Base-by-base conservation (phyloP, 208 protist species). In the Acanthamoeba culbertsoni region DNA sequence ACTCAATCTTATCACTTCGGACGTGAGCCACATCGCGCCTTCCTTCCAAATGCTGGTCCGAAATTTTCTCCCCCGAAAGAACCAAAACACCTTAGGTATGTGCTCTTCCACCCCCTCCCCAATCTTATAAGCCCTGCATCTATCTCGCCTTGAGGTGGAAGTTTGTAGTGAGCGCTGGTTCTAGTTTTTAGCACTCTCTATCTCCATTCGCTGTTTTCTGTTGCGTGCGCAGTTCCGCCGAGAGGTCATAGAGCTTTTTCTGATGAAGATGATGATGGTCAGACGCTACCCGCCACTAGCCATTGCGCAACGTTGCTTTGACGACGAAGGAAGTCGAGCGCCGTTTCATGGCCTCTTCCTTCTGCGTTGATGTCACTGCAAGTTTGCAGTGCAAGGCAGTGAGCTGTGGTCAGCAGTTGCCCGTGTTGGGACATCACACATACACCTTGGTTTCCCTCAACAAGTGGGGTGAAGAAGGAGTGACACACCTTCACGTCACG, bases 1-100 rank as follows among this genome's bases (percentile, higher is more conserved):
- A 23, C 46, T 92, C 28, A 92, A 92, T n/a, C 42, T 92, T 20
- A 92, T 92, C 20, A 48, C 86, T 6, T 77, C 86, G 14, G 59
- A 92, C 23, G 59, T 65, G 0, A 31, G 57, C 26, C 86, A 92
- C 55, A 77, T 68, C 14, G 86, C 43, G 4, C 59, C 86, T 33
- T 71, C n/a, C 1, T 92, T 92, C 20, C 40, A 75, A 51, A 75
- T 73, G 5, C n/a, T 92, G 5, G 62, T 33, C 0, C 59, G 43
- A 6, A 92, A 92, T 31, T 57, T 92, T 16, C 35, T 55, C 5
- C 86, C 86, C 7, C 51, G 86, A 2, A 92, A 75, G 46, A 37
- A 23, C 42, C 14, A 23, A 7, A 89, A 89, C 40, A 31, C 79
- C 2, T 31, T 89, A 8, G 79, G 79, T 89, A 89, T 31, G 35